These are phyloP conservation scores for Wallacemonas sp. DNA, from an alignment of 208 protist genomes.

Conservation along the genomic window DNA sequence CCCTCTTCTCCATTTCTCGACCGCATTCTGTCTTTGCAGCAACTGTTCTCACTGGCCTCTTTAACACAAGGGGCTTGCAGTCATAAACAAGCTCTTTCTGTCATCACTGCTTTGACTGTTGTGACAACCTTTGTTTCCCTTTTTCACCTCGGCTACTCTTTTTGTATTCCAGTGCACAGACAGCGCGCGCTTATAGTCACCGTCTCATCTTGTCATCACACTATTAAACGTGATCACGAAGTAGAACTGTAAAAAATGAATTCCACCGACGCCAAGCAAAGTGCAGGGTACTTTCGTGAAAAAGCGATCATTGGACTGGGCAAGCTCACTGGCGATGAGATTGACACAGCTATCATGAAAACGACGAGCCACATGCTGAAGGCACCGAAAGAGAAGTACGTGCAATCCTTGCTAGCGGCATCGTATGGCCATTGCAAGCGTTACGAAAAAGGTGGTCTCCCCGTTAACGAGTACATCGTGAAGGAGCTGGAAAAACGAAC, in stretches of 20 bases:
- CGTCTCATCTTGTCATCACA: no score
- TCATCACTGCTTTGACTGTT: no score
- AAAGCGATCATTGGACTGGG: constrained; percentile 76
- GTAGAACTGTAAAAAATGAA: constrained; percentile 34
- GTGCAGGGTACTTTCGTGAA: constrained; percentile 80
- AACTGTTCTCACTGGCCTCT: no score
- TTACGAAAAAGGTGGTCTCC: constrained; percentile 22
- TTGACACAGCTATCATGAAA: constrained; percentile 76
- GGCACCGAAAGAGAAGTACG: constrained; percentile 86
- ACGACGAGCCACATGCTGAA: constrained; percentile 85
- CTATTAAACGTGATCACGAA: no score
- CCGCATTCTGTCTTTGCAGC: no score
- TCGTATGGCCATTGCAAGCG: constrained; percentile 55
- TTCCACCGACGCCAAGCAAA: constrained; percentile 58
- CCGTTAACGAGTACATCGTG: constrained; percentile 66
- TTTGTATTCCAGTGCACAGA: no score
- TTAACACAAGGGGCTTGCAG: no score
- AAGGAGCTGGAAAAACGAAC: constrained; percentile 68
- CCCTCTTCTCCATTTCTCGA: no score
- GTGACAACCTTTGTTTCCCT: no score
- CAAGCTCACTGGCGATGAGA: constrained; percentile 62
- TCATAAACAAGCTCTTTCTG: no score
- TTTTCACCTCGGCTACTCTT: no score
- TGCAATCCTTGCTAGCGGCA: constrained; percentile 65
- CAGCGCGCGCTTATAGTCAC: no score